phyloP scores from a whole-genome alignment of 495 filamentous ascomycete genomes.

The Aspergillus coremiiformis region DNA sequence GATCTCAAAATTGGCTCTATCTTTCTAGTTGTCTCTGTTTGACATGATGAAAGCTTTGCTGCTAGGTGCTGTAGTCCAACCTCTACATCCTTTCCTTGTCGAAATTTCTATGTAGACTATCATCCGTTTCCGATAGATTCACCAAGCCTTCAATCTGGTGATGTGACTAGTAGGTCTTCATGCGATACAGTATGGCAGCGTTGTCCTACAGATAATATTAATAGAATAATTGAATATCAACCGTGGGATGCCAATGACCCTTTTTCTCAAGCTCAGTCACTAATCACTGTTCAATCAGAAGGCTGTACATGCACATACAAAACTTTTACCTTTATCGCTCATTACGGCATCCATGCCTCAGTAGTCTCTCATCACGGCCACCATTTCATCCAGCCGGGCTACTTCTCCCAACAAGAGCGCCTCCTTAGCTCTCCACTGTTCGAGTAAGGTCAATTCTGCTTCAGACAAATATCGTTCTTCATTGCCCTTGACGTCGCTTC shows the following conservation, averaged over 20 bases:
- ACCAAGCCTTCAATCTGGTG: no score
- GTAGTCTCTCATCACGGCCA: constrained; percentile 78
- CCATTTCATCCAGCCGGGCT: constrained; percentile 71
- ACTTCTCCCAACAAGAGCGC: constrained; percentile 70
- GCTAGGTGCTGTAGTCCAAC: background rate
- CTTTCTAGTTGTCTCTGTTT: constrained; percentile 1
- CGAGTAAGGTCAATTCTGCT: constrained; percentile 57
- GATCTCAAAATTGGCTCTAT: background rate
- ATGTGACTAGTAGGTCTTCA: no score
- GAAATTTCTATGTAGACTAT: no score
- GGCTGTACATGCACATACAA: background rate
- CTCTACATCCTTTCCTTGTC: background rate
- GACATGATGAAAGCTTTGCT: background rate
- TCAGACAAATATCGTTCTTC: constrained; percentile 68
- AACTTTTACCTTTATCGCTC: constrained; percentile 5
- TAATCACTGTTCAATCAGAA: background rate
- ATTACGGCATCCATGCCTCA: constrained; percentile 26
- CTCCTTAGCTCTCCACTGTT: constrained; percentile 63
- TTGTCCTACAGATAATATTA: background rate
- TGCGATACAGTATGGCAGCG: background rate
- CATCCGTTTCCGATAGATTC: no score
- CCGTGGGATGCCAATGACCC: background rate
- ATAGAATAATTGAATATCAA: background rate
- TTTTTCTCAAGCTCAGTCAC: no score
- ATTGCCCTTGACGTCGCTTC: constrained; percentile 72